Evolutionary conservation across 352 stramenopile species (phyloP), one percentile per base, ranked within the genome.

Genomic region (Globisporangium sylvaticum): DNA sequence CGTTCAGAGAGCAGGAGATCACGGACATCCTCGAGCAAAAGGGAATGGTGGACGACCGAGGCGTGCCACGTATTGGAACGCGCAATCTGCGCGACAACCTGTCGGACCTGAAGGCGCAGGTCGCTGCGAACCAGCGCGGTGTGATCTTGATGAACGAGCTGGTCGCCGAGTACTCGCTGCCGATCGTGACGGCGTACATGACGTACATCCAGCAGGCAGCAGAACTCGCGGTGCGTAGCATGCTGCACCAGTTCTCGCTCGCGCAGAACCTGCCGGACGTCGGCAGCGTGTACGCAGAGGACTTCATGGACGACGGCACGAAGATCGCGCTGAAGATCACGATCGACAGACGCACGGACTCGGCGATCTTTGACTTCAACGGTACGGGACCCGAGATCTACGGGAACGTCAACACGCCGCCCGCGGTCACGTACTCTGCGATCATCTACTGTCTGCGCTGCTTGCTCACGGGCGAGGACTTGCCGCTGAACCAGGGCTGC

Each of bases 261-360:
- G 67, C 78, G 48, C 76, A 81, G 57, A 70, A 86, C n/a, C 70
- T 97, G 9, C 79, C 83, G 10, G 83, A 96, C 58, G 72, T 97
- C 46, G 92, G 89, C 37, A 94, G 78, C 22, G 90, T 98, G n/a
- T 75, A 84, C 37, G 96, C 97, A 5, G 89, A 98, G 70, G 98
- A 99, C 72, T 97, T 98, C 63, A 98, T 99, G 94, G 98, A 99
- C 74, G 97, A 99, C 79, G 97, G 98, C 65, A 99, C 96, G 55
- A 96, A 88, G 32, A 99, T 99, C 72, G 79, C 89, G 22, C 79
- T 99, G 20, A 90, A 89, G 31, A 97, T 99, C 71, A 94, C 93
- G 32, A 99, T 99, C 65, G 92, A 99, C 71, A 80, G 89, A 56
- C 74, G 75, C 12, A 88, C 75, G 15, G 89, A 97, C 65, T 95